Evolutionary conservation across 2,329 filamentous ascomycete species (phyloP), one percentile per base, ranked within the genome.

Genomic region (Bisporella sp.): DNA sequence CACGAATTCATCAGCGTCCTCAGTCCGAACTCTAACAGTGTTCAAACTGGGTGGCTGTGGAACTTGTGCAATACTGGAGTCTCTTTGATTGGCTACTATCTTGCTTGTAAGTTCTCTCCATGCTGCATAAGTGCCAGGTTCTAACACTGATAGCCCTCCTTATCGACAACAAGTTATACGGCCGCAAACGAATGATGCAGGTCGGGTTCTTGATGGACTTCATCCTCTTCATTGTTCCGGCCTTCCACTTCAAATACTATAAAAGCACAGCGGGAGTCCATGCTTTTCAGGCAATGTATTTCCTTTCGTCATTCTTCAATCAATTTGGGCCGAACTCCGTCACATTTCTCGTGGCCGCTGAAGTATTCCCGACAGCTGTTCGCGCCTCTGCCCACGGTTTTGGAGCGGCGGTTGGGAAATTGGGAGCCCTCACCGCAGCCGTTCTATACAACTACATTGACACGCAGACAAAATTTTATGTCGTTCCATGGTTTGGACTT

Each of bases 231-330:
- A 77, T 96, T 66, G 79, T 96, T 41, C 92, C 92, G 1, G 91
- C 86, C 43, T 96, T 96, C 78, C 76, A 89, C 65, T 96, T 84
- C 73, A 68, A 87, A 0, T 90, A 93, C 79, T 96, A 90, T 75
- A 89, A 80, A 21, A 75, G 75, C 46, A 72, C 77, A 1, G 74
- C 75, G 5, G 81, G 89, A 62, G 85, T 96, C 67, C 83, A 89
- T 64, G 75, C 78, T n/a, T 97, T 97, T 84, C 91, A 96, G 74
- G 83, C 91, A 66, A 96, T 97, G 89, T 96, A 96, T 78, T 96
- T 96, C 73, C 69, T 97, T 60, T 95, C 89, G 6, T 95, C 89
- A 29, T 97, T 97, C 77, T 97, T 97, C 84, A 96, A 96, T 78
- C 92, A 97, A 68, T 97, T 97, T 64, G 92, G 92, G 9, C 92